Evolutionary conservation across 2,329 filamentous ascomycete species (phyloP).

Genomic region (Pseudogymnoascus destructans): DNA sequence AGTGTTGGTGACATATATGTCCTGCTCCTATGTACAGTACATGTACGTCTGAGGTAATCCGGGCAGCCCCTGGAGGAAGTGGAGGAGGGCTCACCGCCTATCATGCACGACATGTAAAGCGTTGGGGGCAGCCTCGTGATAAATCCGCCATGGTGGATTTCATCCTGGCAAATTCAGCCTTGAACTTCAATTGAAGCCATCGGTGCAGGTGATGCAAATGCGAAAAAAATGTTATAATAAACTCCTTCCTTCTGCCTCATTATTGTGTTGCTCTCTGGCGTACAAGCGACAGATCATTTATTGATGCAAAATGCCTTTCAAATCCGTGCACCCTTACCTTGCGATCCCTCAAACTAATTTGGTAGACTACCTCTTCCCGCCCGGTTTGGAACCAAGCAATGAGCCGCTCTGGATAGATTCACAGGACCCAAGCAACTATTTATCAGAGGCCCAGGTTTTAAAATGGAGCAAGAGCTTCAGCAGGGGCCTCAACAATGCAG

Average conservation of each 20-base stretch:
- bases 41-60: background rate
- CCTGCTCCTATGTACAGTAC: background rate
- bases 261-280: background rate
- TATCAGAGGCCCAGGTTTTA: constrained; percentile 36
- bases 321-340: constrained; percentile 15
- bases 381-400: constrained; percentile 30
- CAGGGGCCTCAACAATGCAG: constrained; percentile 34
- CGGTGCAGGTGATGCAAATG: background rate
- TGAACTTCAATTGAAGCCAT: background rate
- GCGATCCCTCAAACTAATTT: constrained; percentile 18
- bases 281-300: background rate
- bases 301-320: constrained; percentile 16
- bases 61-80: background rate
- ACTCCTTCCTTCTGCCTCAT: background rate
- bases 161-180: background rate
- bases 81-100: background rate
- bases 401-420: constrained; percentile 42
- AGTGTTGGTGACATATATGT: background rate
- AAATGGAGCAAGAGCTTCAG: constrained; percentile 40
- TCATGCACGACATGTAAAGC: background rate
- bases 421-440: constrained; percentile 30
- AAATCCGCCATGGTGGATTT: background rate
- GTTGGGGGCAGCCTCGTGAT: background rate
- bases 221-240: background rate
- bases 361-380: constrained; percentile 23